These are phyloP conservation scores for Thermomucor indicae-seudaticae DNA, from an alignment of 371 early-diverging fungal species.

Conservation along the genomic window DNA sequence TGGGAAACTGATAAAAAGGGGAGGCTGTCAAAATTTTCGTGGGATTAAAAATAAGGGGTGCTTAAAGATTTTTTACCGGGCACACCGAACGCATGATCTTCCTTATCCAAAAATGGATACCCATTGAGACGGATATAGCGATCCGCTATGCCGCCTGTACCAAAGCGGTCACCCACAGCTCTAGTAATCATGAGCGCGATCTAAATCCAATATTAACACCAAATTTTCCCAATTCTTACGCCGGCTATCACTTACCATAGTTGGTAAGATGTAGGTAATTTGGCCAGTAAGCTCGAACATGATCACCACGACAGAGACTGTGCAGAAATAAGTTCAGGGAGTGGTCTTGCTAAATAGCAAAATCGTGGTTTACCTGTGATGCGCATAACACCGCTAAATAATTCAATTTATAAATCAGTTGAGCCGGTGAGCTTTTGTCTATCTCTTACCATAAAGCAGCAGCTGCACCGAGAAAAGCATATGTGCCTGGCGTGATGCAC, in stretches of 20 bases:
- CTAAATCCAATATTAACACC: slow-evolving; percentile 13
- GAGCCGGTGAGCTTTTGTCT: no score
- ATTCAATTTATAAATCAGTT: no score
- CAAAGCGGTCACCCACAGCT: slow-evolving; percentile 82
- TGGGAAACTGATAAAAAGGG: slow-evolving; percentile 42
- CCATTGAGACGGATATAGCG: slow-evolving; percentile 80
- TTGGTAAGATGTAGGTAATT: slow-evolving; percentile 86
- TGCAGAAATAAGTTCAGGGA: background rate
- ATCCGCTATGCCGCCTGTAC: slow-evolving; percentile 84
- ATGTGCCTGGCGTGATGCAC: slow-evolving; percentile 93
- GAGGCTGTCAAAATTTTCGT: no score
- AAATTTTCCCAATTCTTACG: background rate
- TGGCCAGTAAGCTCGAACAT: slow-evolving; percentile 97
- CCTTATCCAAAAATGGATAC: slow-evolving; percentile 86
- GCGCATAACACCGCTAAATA: slow-evolving; percentile 59
- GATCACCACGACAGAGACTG: slow-evolving; percentile 84
- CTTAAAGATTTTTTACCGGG: slow-evolving; percentile 25
- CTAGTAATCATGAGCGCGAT: slow-evolving; percentile 88
- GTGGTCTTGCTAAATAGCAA: background rate
- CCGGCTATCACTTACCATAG: slow-evolving; percentile 66
- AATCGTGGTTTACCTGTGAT: slow-evolving; percentile 45
- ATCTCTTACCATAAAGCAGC: slow-evolving; percentile 74
- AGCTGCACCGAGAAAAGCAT: slow-evolving; percentile 95
- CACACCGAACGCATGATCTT: slow-evolving; percentile 62
- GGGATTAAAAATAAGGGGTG: background rate